Base-by-base conservation (phyloP, 768 basidiomycete species). In the Krasilnikovozyma curviuscula region DNA sequence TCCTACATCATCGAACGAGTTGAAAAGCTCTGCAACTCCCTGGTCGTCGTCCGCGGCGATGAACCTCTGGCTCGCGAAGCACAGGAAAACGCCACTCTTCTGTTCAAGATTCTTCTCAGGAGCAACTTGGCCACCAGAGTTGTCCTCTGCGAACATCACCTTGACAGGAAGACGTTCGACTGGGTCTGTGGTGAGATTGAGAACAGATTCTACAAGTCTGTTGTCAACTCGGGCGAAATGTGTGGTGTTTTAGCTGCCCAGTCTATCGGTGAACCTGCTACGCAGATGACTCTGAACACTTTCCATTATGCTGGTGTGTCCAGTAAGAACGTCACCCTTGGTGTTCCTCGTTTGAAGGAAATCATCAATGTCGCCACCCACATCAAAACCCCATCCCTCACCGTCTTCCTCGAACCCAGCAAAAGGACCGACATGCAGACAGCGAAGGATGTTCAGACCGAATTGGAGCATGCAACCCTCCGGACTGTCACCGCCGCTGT, bases 291-390 rank as follows among this genome's bases (percentile, higher is more conserved):
- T 6, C 67, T 98, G 50, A 98, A 98, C 65, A 97, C 91, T 0
- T 98, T 97, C 83, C 93, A 98, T 67, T 97, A 95, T 63, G 93
- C 93, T 52, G 93, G 93, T 79, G 93, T 98, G 23, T 91, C 93
- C n/a, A 86, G 83, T 61, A 97, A 97, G 69, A 95, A 93, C 67
- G 93, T 98, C 42, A 98, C 93, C 0, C 83, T 97, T 50, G 93
- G 93, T 78, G 93, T 98, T 2, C 93, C 93, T 2, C 89, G 93
- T 66, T 65, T 98, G 55, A 97, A 97, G 69, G 93, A 97, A 67
- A 95, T 97, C 57, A 97, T 98, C 69, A 98, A 98, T 60, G 89
- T 97, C 50, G 93, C 93, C 0, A 83, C 81, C 18, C 89, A 97
- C 62, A 93, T 97, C 73, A 93, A 95, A 68, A 98, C 93, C 0